phyloP scores from a whole-genome alignment of 2,329 filamentous ascomycete genomes.

The Curvularia spicifera region DNA sequence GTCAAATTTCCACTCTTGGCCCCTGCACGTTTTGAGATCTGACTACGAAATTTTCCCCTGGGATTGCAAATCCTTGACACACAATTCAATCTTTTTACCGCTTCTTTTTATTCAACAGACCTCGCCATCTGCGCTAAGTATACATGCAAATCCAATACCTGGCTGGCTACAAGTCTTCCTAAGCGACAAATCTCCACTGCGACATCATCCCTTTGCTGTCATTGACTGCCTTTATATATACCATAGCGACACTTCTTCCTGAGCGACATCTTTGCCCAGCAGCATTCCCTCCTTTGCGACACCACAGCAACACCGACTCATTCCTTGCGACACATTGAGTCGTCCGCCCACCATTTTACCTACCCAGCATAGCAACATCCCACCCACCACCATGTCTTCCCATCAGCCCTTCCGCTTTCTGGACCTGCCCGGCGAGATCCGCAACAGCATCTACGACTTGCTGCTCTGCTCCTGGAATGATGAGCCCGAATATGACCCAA shows the following conservation, averaged over 20 bases:
- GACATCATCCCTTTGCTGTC: constrained; percentile 13
- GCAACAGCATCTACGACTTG: constrained; percentile 35
- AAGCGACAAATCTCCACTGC: constrained; percentile 28
- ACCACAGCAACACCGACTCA: constrained; percentile 6
- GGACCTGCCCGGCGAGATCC: constrained; percentile 36
- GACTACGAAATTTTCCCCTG: constrained; percentile 24
- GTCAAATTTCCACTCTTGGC: constrained; percentile 14
- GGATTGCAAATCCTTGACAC: constrained; percentile 29
- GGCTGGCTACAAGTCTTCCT: constrained; percentile 17
- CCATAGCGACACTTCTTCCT: constrained; percentile 25
- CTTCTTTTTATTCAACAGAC: constrained; percentile 19
- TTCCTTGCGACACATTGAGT: constrained; percentile 15
- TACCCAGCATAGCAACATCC: neutral
- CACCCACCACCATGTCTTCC: constrained; percentile 24
- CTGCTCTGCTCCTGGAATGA: constrained; percentile 37
- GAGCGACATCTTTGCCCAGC: constrained; percentile 21
- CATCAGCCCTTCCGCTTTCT: constrained; percentile 31
- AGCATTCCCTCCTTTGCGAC: constrained; percentile 15
- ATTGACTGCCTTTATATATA: constrained; percentile 13
- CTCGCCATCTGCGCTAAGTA: constrained; percentile 25
- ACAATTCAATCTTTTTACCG: constrained; percentile 23
- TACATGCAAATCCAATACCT: constrained; percentile 24
- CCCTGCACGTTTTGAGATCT: constrained; percentile 20
- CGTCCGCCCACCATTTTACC: neutral
- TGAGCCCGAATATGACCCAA: constrained; percentile 25